Conservation (phyloP, 2,329 filamentous ascomycete species). For the Calonectria henricotiae region DNA sequence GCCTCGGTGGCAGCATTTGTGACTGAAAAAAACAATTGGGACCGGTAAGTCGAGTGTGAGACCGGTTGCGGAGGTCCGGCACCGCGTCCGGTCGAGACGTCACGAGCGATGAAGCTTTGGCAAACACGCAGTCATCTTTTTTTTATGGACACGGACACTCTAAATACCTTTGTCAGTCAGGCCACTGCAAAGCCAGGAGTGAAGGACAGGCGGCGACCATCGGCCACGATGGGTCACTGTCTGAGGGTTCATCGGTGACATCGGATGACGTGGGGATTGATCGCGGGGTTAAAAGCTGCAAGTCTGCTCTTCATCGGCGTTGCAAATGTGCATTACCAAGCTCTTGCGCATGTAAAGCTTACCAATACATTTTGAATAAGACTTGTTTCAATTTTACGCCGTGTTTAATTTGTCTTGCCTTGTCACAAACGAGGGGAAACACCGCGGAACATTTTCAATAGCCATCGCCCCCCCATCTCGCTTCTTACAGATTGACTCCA, state of each 20-base stretch:
- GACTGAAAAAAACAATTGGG: constrained; percentile 11
- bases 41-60: constrained; percentile 32
- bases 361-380: background rate
- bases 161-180: constrained; percentile 32
- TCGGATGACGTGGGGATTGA: constrained; percentile 49
- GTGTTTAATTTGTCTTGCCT: constrained; percentile 3
- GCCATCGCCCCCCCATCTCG: constrained; percentile 15
- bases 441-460: background rate
- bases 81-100: constrained; percentile 38
- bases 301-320: constrained; percentile 11
- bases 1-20: background rate
- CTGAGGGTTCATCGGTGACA: constrained; percentile 35
- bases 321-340: constrained; percentile 33
- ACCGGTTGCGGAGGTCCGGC: constrained; percentile 30
- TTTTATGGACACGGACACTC: background rate
- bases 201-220: constrained; percentile 38
- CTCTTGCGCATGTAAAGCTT: constrained; percentile 13
- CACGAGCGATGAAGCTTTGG: constrained; percentile 25
- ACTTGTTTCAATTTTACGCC: background rate
- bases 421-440: background rate
- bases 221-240: constrained; percentile 38
- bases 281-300: constrained; percentile 46
- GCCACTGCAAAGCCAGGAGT: constrained; percentile 32
- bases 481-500: constrained; percentile 22
- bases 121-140: background rate